Evolutionary conservation across 441 rosid genomes (phyloP).

Genomic region (Isatis lusitanica): DNA sequence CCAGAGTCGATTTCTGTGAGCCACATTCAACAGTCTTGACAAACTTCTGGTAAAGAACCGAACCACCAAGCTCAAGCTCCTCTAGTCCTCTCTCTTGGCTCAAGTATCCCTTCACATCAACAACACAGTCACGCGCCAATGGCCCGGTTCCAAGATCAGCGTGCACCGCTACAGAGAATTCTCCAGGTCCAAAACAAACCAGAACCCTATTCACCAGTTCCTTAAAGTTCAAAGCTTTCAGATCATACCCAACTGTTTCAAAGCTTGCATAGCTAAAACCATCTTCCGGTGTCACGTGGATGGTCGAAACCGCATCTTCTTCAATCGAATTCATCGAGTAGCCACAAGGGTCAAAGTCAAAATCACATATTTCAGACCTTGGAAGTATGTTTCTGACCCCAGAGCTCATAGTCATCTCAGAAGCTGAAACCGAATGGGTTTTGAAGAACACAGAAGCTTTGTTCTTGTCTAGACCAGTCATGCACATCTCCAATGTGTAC

Average conservation of each 20-base stretch:
- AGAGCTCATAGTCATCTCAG: constrained; percentile 59
- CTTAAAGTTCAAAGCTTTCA: constrained; percentile 34
- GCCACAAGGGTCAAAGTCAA: constrained; percentile 81
- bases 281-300: constrained; percentile 81
- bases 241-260: constrained; percentile 66
- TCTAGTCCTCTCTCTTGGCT: constrained; percentile 54
- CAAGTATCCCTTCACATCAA: constrained; percentile 56
- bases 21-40: constrained; percentile 28
- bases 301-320: constrained; percentile 69
- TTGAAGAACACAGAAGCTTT: constrained; percentile 68
- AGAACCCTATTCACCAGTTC: constrained; percentile 59
- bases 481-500: constrained; percentile 82
- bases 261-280: constrained; percentile 92
- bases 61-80: constrained; percentile 61
- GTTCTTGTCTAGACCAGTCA: constrained; percentile 66
- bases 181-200: constrained; percentile 62
- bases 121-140: constrained; percentile 33
- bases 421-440: constrained; percentile 47
- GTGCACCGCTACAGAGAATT: constrained; percentile 67
- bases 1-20: constrained; percentile 62
- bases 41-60: constrained; percentile 61
- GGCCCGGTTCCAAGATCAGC: constrained; percentile 36
- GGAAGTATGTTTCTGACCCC: constrained; percentile 79
- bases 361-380: constrained; percentile 65
- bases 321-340: constrained; percentile 85